Conservation (phyloP, 331 rosid species). For the Rhamnella rubrinervis region DNA sequence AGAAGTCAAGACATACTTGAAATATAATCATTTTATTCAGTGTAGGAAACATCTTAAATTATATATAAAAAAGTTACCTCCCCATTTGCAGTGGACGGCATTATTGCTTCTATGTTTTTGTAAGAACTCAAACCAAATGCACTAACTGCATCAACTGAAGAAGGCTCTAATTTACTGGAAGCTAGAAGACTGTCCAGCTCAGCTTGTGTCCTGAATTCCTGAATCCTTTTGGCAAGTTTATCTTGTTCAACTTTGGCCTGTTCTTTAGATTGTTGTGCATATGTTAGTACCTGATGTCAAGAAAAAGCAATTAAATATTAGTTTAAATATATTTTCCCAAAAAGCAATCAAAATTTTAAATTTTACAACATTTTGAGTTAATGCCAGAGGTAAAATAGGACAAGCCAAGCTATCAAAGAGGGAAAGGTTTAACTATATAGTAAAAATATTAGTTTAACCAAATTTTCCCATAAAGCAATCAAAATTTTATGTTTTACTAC, state of each 20-base stretch:
- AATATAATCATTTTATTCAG: not conserved
- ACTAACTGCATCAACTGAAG: constrained; percentile 49
- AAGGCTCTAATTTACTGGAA: constrained; percentile 52
- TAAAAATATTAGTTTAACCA: too few species aligned
- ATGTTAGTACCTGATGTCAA: constrained; percentile 74
- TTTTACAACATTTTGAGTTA: too few species aligned
- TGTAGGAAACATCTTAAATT: constrained; percentile 10
- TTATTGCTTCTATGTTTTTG: constrained; percentile 53
- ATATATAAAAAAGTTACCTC: constrained; percentile 53
- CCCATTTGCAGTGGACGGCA: constrained; percentile 55
- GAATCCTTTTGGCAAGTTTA: constrained; percentile 96
- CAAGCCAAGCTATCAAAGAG: too few species aligned
- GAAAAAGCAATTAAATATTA: constrained; percentile 13
- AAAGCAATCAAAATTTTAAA: too few species aligned
- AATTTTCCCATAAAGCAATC: too few species aligned
- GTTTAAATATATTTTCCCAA: not conserved
- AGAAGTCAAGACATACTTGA: not conserved
- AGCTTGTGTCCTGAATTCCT: constrained; percentile 89
- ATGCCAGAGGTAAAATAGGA: too few species aligned
- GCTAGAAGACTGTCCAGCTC: constrained; percentile 66
- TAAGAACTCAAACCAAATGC: constrained; percentile 59
- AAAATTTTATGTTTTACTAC: too few species aligned
- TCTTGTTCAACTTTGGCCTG: constrained; percentile 89
- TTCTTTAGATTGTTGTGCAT: constrained; percentile 96
- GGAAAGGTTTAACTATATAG: too few species aligned